phyloP scores from a whole-genome alignment of 768 basidiomycete species.

The Russula compacta region DNA sequence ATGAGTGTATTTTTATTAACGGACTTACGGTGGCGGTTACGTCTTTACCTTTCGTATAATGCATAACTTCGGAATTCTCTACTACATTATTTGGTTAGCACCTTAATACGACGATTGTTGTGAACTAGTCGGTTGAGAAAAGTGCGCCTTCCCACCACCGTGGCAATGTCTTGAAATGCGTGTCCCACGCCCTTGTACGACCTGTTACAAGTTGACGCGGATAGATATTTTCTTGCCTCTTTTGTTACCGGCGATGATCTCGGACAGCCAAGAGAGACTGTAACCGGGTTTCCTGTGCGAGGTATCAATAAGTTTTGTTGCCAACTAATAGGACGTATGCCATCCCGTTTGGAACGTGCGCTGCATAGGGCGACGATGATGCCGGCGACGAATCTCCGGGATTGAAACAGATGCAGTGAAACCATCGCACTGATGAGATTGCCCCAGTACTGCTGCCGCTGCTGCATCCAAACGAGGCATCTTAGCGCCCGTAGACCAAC shows the following conservation, averaged over 20 bases:
- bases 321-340: background rate
- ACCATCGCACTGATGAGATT: background rate
- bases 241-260: background rate
- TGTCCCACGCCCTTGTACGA: background rate
- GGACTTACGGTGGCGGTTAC: constrained; percentile 6
- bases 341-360: constrained; percentile 4
- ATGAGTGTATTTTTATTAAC: constrained; percentile 19
- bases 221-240: background rate
- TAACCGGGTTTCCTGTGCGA: background rate
- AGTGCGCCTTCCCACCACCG: background rate
- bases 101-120: constrained; percentile 9
- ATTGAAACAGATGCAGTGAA: constrained; percentile 1
- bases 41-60: constrained; percentile 17
- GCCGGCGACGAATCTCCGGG: constrained; percentile 1
- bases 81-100: background rate
- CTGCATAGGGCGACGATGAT: constrained; percentile 14
- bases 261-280: background rate
- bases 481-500: background rate
- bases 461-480: background rate
- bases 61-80: constrained; percentile 15
- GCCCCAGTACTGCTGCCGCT: background rate
- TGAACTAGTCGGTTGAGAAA: background rate
- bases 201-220: background rate
- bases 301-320: constrained; percentile 1
- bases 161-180: background rate